These are phyloP conservation scores for Tuber melanosporum DNA, from an alignment of 495 filamentous ascomycete species.

Conservation along the genomic window DNA sequence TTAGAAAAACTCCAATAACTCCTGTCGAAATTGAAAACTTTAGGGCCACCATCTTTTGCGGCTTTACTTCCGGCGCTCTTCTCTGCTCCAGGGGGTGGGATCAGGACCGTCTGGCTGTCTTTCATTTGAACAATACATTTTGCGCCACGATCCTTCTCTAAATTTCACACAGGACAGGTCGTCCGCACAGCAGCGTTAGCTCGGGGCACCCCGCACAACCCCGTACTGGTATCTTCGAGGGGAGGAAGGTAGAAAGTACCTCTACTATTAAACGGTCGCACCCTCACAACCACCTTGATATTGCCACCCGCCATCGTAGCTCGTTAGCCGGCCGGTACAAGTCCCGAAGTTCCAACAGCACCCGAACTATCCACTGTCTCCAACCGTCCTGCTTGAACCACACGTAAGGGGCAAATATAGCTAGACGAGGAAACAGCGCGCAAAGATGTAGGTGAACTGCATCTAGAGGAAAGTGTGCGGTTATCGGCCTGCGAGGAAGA, in stretches of 20 bases:
- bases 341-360: constrained; percentile 14
- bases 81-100: constrained; percentile 56
- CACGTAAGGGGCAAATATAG: not conserved
- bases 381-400: constrained; percentile 12
- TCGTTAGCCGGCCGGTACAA: constrained; percentile 8
- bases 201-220: constrained; percentile 22
- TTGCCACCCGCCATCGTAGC: constrained; percentile 66
- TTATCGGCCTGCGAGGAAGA: not conserved
- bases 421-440: not conserved
- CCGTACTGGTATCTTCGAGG: constrained; percentile 17
- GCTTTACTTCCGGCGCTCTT: constrained; percentile 55
- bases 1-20: constrained; percentile 98
- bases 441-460: not conserved
- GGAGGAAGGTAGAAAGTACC: constrained; percentile 51
- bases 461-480: not conserved
- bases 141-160: constrained; percentile 77
- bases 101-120: constrained; percentile 79
- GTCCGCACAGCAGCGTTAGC: constrained; percentile 8
- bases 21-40: constrained; percentile 90
- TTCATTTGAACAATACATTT: constrained; percentile 99
- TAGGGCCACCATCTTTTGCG: constrained; percentile 62
- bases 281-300: constrained; percentile 98
- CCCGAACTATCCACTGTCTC: constrained; percentile 18
- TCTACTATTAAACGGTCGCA: constrained; percentile 86
- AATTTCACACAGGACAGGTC: constrained; percentile 15